Base-by-base conservation (phyloP, 306 rosid species). In the Geum urbanum region DNA sequence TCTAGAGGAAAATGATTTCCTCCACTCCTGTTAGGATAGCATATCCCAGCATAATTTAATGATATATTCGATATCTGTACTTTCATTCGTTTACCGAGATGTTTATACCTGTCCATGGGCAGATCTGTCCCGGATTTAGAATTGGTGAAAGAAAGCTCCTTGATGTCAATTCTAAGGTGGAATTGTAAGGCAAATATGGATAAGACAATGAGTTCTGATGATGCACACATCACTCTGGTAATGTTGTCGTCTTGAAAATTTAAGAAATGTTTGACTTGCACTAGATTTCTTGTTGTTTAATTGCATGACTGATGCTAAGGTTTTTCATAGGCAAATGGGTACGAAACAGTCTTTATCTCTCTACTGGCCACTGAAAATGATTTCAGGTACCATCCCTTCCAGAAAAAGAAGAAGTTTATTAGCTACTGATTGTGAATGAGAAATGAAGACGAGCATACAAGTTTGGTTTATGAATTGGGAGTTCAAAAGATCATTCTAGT, bases 61-160 rank as follows among this genome's bases (percentile, higher is more conserved):
- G 56, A 97, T 76, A 20, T 53, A 67, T 63, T 80, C 37, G 74
- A 40, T 63, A 35, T 49, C 58, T 79, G 65, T 78, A 52, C 70
- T 85, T 70, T 7, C 19, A 19, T 22, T 55, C 13, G 7, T 55
- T 48, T 55, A 45, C 55, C 22, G 44, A 13, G 57, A 35, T 73
- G 48, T 43, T 73, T 50, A 55, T 67, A 19, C 68, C 69, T 79
- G 60, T 78, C 63, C 68, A 47, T 87, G 65, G 55, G 72, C 86
- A 94, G 99, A 83, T 94, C 99, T 24, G 53, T 88, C 53, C 96
- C 96, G 70, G 91, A 84, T 86, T 86, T 94, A 77, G 91, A 94
- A 73, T 78, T 94, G 85, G 88, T 91, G 62, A 73, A 83, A 35
- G 96, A 88, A 81, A 88, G 91, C 81, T 87, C 97, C 72, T 77